These are phyloP conservation scores for Santalum album DNA, from an alignment of 164 flowering plant genomes.

Conservation along the genomic window DNA sequence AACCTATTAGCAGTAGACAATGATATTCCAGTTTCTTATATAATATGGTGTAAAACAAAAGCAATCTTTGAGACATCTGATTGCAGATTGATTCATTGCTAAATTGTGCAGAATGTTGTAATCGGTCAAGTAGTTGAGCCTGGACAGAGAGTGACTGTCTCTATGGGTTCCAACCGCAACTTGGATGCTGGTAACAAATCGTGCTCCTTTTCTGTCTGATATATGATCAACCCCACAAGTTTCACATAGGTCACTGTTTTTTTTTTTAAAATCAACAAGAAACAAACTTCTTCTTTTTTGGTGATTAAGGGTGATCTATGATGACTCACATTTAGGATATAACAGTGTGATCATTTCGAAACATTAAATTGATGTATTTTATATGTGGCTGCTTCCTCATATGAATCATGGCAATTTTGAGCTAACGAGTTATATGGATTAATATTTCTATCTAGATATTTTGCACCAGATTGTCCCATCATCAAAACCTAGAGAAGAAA, in stretches of 20 bases:
- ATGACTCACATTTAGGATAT: too few species aligned
- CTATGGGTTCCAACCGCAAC: slow-evolving; percentile 74
- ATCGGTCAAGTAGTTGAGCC: slow-evolving; percentile 69
- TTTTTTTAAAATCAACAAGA: too few species aligned
- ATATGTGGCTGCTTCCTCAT: too few species aligned
- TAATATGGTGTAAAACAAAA: too few species aligned
- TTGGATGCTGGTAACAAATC: slow-evolving; percentile 46
- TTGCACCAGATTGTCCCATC: slow-evolving; percentile 53
- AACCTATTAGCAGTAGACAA: too few species aligned
- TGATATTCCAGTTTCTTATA: too few species aligned
- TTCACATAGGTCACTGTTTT: too few species aligned
- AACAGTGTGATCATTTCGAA: too few species aligned
- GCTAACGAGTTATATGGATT: background rate
- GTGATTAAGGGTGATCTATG: too few species aligned
- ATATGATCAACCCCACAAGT: too few species aligned
- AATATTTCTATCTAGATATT: slow-evolving; percentile 29
- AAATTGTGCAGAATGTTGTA: slow-evolving; percentile 57
- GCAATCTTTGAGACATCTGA: background rate
- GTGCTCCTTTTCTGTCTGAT: background rate
- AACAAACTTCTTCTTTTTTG: too few species aligned
- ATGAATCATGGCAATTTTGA: background rate
- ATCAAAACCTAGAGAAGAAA: slow-evolving; percentile 68
- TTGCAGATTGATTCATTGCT: background rate
- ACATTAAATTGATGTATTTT: too few species aligned
- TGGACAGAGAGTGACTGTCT: slow-evolving; percentile 77